Base-by-base conservation (phyloP, 2,329 filamentous ascomycete species). In the Sclerotinia glacialis region DNA sequence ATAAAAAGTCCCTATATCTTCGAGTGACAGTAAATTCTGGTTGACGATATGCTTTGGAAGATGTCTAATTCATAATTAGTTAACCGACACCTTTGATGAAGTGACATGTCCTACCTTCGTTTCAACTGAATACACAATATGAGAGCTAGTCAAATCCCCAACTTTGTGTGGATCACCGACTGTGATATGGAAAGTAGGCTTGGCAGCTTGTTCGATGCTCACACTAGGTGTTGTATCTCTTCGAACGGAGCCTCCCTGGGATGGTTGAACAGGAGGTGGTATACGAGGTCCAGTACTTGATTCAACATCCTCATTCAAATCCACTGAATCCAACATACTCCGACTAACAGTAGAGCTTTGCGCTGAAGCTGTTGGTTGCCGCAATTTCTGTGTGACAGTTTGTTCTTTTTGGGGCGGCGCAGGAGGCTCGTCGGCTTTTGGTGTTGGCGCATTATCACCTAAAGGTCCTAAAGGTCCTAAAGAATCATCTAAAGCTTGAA, bases 141-240 rank as follows among this genome's bases (percentile, higher is more conserved):
- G 95, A 70, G 93, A 97, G 78, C 91, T 97, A 11, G 95, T 97
- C 77, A 98, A 79, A 79, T 98, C 95, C 68, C 95, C 95, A 72
- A 99, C 94, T 81, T 98, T 99, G 80, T 97, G 93, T 65, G 95
- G 95, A 79, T 99, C 95, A 67, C 95, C 95, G 28, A 99, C 95
- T 3, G 85, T 88, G 74, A 99, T 98, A 60, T 91, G 82, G 78
- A 98, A 99, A 52, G 83, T 90, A 6, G 95, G 95, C 79, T 97
- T 96, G 40, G 94, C 89, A 56, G 95, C 95, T 80, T 96, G 91
- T 78, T 98, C 94, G 66, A 98, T 82, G 77, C 90, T 96, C 71
- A 97, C 86, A 76, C 93, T 97, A 23, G 93, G 93, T 75, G 82
- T 87, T 71, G 76, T 85, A 75, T 79, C 83, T 77, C 78, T 82